Conservation (phyloP, 257 asterid genomes). For the Solanum okadae region DNA sequence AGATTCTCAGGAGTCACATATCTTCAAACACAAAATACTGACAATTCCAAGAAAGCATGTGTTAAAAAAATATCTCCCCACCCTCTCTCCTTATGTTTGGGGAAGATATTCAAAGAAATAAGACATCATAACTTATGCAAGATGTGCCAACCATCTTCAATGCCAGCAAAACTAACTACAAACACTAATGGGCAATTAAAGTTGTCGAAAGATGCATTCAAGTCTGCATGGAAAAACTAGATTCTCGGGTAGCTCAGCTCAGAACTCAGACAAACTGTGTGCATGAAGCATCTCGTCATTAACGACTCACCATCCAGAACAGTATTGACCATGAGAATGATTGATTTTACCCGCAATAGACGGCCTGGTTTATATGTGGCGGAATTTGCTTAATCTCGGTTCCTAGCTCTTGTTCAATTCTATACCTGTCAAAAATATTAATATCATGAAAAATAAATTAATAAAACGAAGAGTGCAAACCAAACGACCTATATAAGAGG, state of each 20-base stretch:
- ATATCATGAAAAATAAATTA: neutral
- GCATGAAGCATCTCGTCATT: neutral
- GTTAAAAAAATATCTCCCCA: neutral
- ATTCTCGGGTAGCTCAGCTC: neutral
- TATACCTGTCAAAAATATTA: slow-evolving; percentile 38
- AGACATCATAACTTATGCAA: neutral
- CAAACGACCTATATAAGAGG: neutral
- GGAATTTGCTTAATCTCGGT: slow-evolving; percentile 91
- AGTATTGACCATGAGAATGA: neutral
- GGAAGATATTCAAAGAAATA: neutral
- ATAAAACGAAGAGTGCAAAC: neutral
- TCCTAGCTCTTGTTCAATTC: slow-evolving; percentile 89
- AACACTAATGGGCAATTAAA: neutral
- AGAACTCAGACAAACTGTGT: neutral
- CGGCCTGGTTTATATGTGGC: slow-evolving; percentile 73
- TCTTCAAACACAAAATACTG: neutral
- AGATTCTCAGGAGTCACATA: neutral
- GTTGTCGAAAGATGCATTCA: neutral
- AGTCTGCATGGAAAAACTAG: neutral
- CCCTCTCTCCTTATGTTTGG: neutral
- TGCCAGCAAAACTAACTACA: neutral
- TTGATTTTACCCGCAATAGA: slow-evolving; percentile 52
- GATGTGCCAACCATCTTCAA: neutral
- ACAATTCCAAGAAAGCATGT: neutral
- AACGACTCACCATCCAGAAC: slow-evolving; percentile 21